Evolutionary conservation across 805 yeast species (phyloP), one percentile per base, ranked within the genome.

Genomic region (Candida boleticola): DNA sequence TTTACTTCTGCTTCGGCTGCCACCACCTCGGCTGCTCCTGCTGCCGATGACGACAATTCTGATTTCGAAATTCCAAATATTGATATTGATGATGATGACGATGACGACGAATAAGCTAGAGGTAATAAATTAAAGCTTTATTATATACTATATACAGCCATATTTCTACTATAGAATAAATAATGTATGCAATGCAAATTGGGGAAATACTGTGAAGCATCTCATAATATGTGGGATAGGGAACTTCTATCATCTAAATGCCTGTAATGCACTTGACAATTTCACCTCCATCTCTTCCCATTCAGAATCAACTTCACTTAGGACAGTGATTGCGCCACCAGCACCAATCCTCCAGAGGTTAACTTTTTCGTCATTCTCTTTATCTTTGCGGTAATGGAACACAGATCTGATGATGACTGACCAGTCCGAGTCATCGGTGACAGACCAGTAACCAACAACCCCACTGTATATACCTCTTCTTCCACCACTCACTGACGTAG

Each of bases 291-390:
- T 85, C 58, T 93, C 99, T 23, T 88, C 89, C 85, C 93, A 87
- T 61, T 93, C 99, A 2, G 83, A 92, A 19, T 78, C 79, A n/a
- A 73, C 68, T 20, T 87, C 80, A 57, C 97, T 88, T 46, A 93
- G 68, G 2, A 89, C 90, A 0, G 98, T 93, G 35, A 93, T 82
- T 14, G 98, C 99, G 3, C 99, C 99, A 13, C 99, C 99, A 5
- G 99, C 99, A 1, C 99, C 99, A 41, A 92, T 79, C 47, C 89
- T 71, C 95, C 96, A 93, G 4, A 66, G 55, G 6, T 59, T 55
- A 18, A 38, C 40, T 10, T 26, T 39, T 3, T 32, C 43, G n/a
- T 41, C 47, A 37, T 67, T 59, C 14, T 53, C 60, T 7, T 45
- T 40, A 50, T 82, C 89, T 29, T 74, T 66, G 19, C 65, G 55